phyloP scores from a whole-genome alignment of 2,329 filamentous ascomycete species.

The Cercospora canescens region DNA sequence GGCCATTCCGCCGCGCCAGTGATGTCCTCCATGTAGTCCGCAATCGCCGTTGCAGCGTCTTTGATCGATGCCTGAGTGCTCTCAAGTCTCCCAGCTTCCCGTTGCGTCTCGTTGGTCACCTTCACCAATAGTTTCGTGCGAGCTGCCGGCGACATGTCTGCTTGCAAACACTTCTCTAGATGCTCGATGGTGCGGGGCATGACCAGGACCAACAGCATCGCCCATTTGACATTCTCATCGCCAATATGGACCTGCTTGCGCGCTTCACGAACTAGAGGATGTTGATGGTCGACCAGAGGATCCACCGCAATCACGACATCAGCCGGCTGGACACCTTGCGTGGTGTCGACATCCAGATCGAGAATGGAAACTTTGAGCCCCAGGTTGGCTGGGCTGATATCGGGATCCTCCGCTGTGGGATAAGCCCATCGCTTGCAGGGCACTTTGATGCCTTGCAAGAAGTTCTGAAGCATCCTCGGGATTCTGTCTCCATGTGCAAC shows the following conservation, averaged over 20 bases:
- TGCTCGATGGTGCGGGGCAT: constrained; percentile 46
- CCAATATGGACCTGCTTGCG: constrained; percentile 3
- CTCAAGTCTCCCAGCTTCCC: constrained; percentile 37
- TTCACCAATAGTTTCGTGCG: constrained; percentile 40
- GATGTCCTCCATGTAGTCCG: constrained; percentile 22
- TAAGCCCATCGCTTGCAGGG: constrained; percentile 27
- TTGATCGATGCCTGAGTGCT: constrained; percentile 24
- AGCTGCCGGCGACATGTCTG: constrained; percentile 26
- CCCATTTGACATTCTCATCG: constrained; percentile 14
- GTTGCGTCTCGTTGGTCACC: constrained; percentile 37
- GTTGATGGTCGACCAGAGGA: constrained; percentile 26
- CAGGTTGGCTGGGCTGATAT: constrained; percentile 8
- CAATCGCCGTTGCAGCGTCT: constrained; percentile 27
- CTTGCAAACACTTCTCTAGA: constrained; percentile 42
- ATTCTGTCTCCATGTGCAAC: constrained; percentile 32
- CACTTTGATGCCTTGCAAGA: constrained; percentile 21
- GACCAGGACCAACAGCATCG: constrained; percentile 40
- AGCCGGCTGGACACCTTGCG: constrained; percentile 30
- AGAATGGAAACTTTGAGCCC: constrained; percentile 38
- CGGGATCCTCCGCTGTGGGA: constrained; percentile 14
- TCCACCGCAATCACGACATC: constrained; percentile 46
- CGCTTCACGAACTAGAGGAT: constrained; percentile 16
- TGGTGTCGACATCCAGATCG: constrained; percentile 28
- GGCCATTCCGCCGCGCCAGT: constrained; percentile 27
- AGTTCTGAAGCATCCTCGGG: constrained; percentile 35